Evolutionary conservation across 345 rosid genomes (phyloP).

Genomic region (Kernera saxatilis): DNA sequence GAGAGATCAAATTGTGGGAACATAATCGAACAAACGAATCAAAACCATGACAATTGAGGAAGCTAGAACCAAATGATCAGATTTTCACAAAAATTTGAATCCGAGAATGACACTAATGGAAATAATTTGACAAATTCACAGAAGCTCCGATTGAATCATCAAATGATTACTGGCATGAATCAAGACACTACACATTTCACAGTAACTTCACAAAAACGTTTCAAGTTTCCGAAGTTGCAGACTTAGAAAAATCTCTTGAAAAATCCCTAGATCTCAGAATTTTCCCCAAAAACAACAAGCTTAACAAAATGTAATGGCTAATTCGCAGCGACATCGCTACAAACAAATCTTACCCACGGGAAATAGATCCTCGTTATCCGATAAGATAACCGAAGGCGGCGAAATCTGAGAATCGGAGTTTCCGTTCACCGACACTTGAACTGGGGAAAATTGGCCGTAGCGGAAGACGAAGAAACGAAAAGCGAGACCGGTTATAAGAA

Average conservation of each 20-base stretch:
- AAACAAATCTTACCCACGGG: conserved; percentile 37
- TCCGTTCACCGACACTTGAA: conserved; percentile 17
- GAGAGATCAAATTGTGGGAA: neutral
- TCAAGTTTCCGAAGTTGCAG: neutral
- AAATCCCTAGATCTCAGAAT: conserved; percentile 19
- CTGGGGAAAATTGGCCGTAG: conserved; percentile 10
- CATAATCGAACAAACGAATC: neutral
- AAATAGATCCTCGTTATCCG: conserved; percentile 43
- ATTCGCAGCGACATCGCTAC: neutral
- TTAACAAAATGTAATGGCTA: neutral
- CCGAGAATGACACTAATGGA: neutral
- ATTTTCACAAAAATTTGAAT: neutral
- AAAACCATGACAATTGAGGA: neutral
- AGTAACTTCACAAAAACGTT: neutral
- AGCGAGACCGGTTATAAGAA: conserved; percentile 56
- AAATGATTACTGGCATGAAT: neutral
- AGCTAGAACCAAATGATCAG: neutral
- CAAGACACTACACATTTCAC: neutral
- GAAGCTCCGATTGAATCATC: neutral
- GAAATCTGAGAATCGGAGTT: conserved; percentile 8
- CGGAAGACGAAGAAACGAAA: conserved; percentile 42
- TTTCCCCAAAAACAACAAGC: neutral
- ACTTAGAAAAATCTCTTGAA: neutral
- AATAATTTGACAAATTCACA: neutral
- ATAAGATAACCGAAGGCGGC: conserved; percentile 14